These are phyloP conservation scores for Boechera divaricarpa DNA, from an alignment of 345 rosid genomes.

Conservation along the genomic window DNA sequence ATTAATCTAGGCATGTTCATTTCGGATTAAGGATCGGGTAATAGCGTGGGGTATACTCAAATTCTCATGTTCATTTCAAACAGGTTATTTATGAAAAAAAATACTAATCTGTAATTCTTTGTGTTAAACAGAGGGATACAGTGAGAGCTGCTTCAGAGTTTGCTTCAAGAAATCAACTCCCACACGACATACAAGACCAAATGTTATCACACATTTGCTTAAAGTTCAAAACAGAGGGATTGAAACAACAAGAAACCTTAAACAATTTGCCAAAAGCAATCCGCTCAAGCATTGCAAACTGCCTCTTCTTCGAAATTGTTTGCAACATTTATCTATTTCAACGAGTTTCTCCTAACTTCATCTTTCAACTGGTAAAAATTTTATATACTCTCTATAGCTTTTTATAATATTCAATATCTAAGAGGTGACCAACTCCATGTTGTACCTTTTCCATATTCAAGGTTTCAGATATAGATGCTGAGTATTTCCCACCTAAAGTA, in stretches of 20 bases:
- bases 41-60: neutral
- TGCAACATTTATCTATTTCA: conserved; percentile 70
- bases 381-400: neutral
- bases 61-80: no score
- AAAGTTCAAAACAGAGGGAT: conserved; percentile 86
- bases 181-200: conserved; percentile 77
- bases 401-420: neutral
- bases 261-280: conserved; percentile 91
- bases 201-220: conserved; percentile 89
- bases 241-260: conserved; percentile 91
- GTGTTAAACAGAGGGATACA: conserved; percentile 68
- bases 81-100: no score
- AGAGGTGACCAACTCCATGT: conserved; percentile 9
- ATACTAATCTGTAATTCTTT: conserved; percentile 14
- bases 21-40: neutral
- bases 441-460: conserved; percentile 38
- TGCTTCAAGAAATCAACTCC: conserved; percentile 81
- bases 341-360: conserved; percentile 86
- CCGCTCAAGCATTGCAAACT: conserved; percentile 78
- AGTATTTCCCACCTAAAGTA: conserved; percentile 93
- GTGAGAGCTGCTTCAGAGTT: conserved; percentile 90
- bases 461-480: conserved; percentile 94
- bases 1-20: conserved; percentile 19
- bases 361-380: conserved; percentile 81
- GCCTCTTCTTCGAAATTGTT: conserved; percentile 75